Evolutionary conservation across 2,329 filamentous ascomycete species (phyloP).

Genomic region (Talaromyces sp.): DNA sequence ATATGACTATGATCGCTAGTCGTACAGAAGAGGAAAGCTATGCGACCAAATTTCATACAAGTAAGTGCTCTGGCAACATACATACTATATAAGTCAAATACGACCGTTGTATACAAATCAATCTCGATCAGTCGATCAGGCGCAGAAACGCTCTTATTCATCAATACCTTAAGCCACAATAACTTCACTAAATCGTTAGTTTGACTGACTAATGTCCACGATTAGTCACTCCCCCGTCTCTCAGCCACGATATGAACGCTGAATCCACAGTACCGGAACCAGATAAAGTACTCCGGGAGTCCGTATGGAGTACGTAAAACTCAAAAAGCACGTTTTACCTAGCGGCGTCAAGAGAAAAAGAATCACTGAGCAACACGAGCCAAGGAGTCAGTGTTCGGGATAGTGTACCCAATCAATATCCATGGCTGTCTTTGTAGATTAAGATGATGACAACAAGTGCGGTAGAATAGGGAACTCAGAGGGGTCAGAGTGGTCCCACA

Average conservation of each 20-base stretch:
- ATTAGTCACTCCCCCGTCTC: not conserved
- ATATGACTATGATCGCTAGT: not conserved
- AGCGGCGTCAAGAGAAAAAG: not conserved
- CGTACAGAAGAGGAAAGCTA: not conserved
- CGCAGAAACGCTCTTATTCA: not conserved
- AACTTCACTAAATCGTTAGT: no score
- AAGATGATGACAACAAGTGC: not conserved
- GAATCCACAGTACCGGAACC: not conserved
- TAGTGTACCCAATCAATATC: not conserved
- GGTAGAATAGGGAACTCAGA: not conserved
- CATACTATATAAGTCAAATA: not conserved
- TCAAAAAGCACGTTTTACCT: not conserved
- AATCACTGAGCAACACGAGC: constrained; percentile 6
- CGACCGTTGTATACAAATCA: not conserved
- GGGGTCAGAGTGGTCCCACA: not conserved
- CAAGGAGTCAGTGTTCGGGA: not conserved
- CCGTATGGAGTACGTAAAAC: not conserved
- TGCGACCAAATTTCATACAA: not conserved
- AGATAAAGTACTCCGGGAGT: not conserved
- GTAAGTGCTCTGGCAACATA: no score
- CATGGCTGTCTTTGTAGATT: not conserved
- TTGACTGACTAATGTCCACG: not conserved
- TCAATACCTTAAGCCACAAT: not conserved
- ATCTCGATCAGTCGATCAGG: not conserved
- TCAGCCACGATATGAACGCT: not conserved